These are phyloP conservation scores for Monosporozyma yasuniensis DNA, from an alignment of 805 yeast species.

Conservation along the genomic window DNA sequence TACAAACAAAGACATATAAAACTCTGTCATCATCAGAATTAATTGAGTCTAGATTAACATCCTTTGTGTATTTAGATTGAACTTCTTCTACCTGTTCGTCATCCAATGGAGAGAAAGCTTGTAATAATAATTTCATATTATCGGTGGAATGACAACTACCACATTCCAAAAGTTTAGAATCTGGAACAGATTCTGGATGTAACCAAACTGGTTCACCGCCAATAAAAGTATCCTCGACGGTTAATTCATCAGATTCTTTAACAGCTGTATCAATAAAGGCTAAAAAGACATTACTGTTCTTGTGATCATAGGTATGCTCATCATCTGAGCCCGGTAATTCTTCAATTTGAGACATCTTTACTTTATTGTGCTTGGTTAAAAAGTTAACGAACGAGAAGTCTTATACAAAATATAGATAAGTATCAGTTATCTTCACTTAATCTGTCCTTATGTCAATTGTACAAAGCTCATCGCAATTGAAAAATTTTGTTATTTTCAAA, in stretches of 20 bases:
- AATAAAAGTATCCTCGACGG: slow-evolving; percentile 60
- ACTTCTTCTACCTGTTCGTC: slow-evolving; percentile 19
- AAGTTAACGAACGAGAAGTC: too few relatives aligned
- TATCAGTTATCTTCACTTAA: too few relatives aligned
- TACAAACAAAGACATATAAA: slow-evolving; percentile 72
- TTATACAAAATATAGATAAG: too few relatives aligned
- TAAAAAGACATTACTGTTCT: slow-evolving; percentile 37
- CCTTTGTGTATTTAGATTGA: slow-evolving; percentile 8
- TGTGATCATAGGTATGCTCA: slow-evolving; percentile 8
- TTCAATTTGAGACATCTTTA: slow-evolving; percentile 4
- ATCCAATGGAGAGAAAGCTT: slow-evolving; percentile 74
- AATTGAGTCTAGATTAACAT: slow-evolving; percentile 13
- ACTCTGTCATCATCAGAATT: slow-evolving; percentile 68
- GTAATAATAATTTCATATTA: slow-evolving; percentile 59
- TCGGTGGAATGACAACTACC: slow-evolving; percentile 45
- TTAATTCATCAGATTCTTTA: slow-evolving; percentile 37
- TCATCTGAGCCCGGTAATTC: slow-evolving; percentile 18
- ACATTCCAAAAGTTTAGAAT: slow-evolving; percentile 47
- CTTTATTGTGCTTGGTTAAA: slow-evolving; percentile 8
- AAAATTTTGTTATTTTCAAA: neutral
- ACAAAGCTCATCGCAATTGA: neutral
- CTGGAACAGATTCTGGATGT: slow-evolving; percentile 49
- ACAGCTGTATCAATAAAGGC: slow-evolving; percentile 62
- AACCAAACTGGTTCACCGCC: slow-evolving; percentile 79
- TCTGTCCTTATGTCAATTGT: neutral